A percentile compares a stretch with the other conserved stretches of the same genome.
These are phyloP conservation scores for Penicillium simplicissimum DNA, from an alignment of 495 filamentous ascomycete genomes.

Conservation along the genomic window DNA sequence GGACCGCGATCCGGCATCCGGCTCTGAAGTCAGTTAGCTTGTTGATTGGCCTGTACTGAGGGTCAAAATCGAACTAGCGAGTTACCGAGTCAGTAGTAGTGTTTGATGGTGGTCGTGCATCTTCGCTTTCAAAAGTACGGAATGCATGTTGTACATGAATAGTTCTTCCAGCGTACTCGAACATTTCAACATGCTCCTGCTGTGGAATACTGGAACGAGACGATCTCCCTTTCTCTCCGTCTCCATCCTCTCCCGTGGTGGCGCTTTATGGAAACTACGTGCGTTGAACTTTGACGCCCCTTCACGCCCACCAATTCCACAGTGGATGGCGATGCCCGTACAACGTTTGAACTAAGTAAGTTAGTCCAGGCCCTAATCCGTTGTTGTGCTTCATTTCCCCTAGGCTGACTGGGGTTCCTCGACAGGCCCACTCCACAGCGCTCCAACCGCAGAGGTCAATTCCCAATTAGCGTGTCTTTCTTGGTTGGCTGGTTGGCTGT, in stretches of 20 bases:
- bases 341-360: not conserved
- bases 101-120: not conserved
- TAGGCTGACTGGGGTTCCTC: not conserved
- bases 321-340: not conserved
- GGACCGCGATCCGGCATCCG: not conserved
- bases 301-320: not conserved
- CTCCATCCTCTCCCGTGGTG: not conserved
- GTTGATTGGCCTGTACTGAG: not conserved
- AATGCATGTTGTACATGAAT: not conserved
- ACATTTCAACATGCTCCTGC: no score
- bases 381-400: constrained; percentile 1
- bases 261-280: not conserved
- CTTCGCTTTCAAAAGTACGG: not conserved
- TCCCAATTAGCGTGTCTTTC: not conserved
- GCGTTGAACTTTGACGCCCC: not conserved
- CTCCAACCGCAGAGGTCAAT: not conserved
- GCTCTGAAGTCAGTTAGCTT: not conserved
- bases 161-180: not conserved
- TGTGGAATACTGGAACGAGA: no score
- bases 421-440: not conserved
- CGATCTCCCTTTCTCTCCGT: not conserved
- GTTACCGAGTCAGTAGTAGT: not conserved
- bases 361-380: constrained; percentile 2
- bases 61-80: not conserved
- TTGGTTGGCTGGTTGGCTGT: not conserved